Evolutionary conservation across 23 red algal genomes (phyloP).

Genomic region (Pyropia haitanensis): DNA sequence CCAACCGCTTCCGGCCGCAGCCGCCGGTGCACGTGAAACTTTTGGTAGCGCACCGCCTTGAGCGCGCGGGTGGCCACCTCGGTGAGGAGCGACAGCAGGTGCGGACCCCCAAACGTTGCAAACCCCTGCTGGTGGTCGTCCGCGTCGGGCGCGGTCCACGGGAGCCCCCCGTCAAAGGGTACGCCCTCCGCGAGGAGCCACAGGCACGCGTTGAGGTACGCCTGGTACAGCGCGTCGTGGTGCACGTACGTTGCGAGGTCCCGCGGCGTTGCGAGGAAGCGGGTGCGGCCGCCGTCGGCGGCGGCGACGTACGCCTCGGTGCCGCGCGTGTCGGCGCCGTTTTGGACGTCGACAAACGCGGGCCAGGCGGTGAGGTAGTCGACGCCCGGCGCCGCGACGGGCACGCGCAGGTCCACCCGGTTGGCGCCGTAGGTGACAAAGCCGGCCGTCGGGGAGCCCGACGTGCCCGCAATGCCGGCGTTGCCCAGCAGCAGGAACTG

Average conservation of each 20-base stretch:
- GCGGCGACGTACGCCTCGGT: not conserved
- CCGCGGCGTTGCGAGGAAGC: constrained; percentile 44
- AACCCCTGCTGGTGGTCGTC: constrained; percentile 32
- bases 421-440: constrained; percentile 29
- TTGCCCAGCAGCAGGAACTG: constrained; percentile 49
- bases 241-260: constrained; percentile 56
- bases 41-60: constrained; percentile 62
- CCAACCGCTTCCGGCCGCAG: constrained; percentile 41
- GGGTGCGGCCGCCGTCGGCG: not conserved
- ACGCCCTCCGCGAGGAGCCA: constrained; percentile 21
- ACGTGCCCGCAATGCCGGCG: not conserved
- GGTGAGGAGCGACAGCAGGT: constrained; percentile 45
- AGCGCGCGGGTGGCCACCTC: constrained; percentile 60
- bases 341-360: constrained; percentile 37
- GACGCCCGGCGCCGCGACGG: not conserved
- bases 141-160: constrained; percentile 14
- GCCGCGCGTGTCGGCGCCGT: constrained; percentile 38
- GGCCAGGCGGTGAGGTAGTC: constrained; percentile 47
- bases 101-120: constrained; percentile 39
- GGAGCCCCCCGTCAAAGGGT: constrained; percentile 43
- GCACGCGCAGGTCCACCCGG: constrained; percentile 25
- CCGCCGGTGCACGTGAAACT: constrained; percentile 44
- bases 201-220: constrained; percentile 57
- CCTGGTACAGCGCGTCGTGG: constrained; percentile 54
- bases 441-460: constrained; percentile 2